phyloP scores from a whole-genome alignment of 164 flowering plant species.

The Litsea cubeba region DNA sequence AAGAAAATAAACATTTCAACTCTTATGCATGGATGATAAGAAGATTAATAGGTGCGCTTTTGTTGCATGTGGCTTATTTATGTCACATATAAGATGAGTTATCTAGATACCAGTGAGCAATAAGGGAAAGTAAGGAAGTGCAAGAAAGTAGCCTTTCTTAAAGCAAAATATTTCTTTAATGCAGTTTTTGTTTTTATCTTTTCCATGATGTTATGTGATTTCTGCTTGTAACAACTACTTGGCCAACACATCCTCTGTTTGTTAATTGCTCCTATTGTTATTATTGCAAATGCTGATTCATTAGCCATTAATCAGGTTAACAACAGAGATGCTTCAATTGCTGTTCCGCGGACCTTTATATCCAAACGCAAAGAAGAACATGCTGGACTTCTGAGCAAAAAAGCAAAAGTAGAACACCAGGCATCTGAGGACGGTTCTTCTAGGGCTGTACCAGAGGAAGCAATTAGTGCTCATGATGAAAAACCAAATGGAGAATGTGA shows the following conservation, averaged over 20 bases:
- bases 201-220: neutral
- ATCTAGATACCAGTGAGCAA: neutral
- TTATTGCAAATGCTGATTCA: neutral
- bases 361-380: slow-evolving; percentile 75
- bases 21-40: neutral
- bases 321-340: slow-evolving; percentile 90
- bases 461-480: slow-evolving; percentile 15
- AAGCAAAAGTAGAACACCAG: slow-evolving; percentile 34
- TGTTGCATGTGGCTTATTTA: neutral
- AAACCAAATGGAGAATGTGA: slow-evolving; percentile 54
- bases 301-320: slow-evolving; percentile 53
- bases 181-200: neutral
- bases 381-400: slow-evolving; percentile 48
- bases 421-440: slow-evolving; percentile 26
- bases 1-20: no score
- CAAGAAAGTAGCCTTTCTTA: neutral
- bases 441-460: slow-evolving; percentile 21
- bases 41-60: neutral
- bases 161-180: no score
- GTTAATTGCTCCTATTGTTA: neutral
- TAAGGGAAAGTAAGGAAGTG: neutral
- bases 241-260: neutral
- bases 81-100: neutral
- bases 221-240: neutral
- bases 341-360: slow-evolving; percentile 77